A percentile compares a stretch with the other conserved stretches of the same genome.
Evolutionary conservation across 345 rosid genomes (phyloP).

Genomic region (Physaria fendleri): DNA sequence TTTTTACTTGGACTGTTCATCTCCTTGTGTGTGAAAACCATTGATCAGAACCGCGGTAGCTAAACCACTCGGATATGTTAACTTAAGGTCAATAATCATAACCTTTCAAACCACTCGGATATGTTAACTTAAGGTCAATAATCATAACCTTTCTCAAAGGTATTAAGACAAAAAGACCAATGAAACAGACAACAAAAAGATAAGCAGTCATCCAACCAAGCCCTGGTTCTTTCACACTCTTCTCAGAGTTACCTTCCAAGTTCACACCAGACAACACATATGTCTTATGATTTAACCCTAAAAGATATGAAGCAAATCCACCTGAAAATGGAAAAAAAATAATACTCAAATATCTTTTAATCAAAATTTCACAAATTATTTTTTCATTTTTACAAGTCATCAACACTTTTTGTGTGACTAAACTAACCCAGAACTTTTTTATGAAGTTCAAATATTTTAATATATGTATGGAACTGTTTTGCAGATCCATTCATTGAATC

Average conservation of each 20-base stretch:
- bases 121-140: constrained; percentile 72
- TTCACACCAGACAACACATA: constrained; percentile 69
- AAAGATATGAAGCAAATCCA: constrained; percentile 91
- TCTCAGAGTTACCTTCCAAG: constrained; percentile 60
- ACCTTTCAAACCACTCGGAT: constrained; percentile 89
- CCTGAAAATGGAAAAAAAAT: constrained; percentile 34
- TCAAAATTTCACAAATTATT: not conserved
- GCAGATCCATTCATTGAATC: not conserved
- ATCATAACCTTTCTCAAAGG: constrained; percentile 94
- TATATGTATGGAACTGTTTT: not conserved
- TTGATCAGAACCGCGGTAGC: constrained; percentile 97
- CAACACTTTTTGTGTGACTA: not conserved
- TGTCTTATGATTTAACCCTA: constrained; percentile 77
- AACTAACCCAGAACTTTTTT: constrained; percentile 1
- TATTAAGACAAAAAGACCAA: constrained; percentile 85
- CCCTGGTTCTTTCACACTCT: constrained; percentile 71
- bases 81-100: constrained; percentile 75
- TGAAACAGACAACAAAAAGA: constrained; percentile 81
- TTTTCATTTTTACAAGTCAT: too few relatives aligned
- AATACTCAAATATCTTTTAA: not conserved
- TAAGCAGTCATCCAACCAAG: constrained; percentile 91
- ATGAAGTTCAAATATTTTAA: not conserved
- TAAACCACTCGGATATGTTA: constrained; percentile 85
- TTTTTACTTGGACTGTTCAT: constrained; percentile 67
- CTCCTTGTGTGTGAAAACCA: constrained; percentile 83